A percentile compares a stretch with the other conserved stretches of the same genome.
Conservation (phyloP, 345 rosid species). For the Eucalyptus tenuipes region DNA sequence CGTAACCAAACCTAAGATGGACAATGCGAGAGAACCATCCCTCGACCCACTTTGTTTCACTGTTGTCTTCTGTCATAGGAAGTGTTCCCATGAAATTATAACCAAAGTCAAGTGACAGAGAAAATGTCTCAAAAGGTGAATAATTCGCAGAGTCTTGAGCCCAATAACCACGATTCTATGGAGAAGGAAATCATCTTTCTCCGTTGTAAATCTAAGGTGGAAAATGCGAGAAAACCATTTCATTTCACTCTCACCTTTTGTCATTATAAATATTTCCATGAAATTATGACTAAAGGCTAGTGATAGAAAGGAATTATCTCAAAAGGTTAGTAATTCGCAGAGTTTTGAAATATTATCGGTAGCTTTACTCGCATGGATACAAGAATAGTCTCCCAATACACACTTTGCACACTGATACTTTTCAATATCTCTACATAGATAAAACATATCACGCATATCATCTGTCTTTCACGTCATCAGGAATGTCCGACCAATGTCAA, state of each 20-base stretch:
- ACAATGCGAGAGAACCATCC: not conserved
- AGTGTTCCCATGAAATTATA: not conserved
- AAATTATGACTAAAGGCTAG: not conserved
- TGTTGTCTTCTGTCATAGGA: not conserved
- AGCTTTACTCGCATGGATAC: rapidly evolving
- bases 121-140: not conserved
- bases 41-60: not conserved
- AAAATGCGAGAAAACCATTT: not conserved
- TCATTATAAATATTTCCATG: not conserved
- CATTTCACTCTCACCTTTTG: not conserved
- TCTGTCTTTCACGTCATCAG: rapidly evolving
- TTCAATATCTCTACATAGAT: not conserved
- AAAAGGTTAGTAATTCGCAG: not conserved
- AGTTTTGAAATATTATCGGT: not conserved
- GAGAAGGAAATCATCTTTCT: not conserved
- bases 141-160: not conserved
- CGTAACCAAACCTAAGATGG: not conserved
- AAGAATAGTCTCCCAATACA: rapidly evolving
- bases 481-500: rapidly evolving
- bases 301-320: not conserved
- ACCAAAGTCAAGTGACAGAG: not conserved
- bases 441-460: not conserved
- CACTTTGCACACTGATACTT: not conserved
- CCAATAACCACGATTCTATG: not conserved
- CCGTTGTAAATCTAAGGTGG: not conserved